These are phyloP conservation scores for Wickerhamomyces sp. DNA, from an alignment of 1,139 yeast species.

Conservation along the genomic window DNA sequence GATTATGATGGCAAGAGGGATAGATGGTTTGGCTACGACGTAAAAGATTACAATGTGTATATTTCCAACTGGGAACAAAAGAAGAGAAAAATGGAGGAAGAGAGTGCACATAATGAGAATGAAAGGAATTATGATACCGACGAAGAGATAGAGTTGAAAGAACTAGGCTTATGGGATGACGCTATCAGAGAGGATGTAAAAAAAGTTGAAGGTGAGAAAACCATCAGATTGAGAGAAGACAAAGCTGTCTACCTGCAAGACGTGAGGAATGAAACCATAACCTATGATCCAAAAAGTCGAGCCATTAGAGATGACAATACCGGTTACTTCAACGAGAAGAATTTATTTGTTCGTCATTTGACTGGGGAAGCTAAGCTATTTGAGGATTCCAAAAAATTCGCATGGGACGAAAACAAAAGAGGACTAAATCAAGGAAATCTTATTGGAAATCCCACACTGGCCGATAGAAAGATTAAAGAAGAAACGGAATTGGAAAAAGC, in stretches of 20 bases:
- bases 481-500: constrained; percentile 5
- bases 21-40: constrained; percentile 72
- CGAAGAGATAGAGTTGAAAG: constrained; percentile 37
- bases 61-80: constrained; percentile 41
- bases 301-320: constrained; percentile 40
- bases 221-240: constrained; percentile 34
- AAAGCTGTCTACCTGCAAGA: constrained; percentile 34
- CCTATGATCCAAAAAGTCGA: constrained; percentile 56
- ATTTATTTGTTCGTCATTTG: constrained; percentile 48
- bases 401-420: constrained; percentile 38
- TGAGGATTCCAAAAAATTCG: constrained; percentile 44
- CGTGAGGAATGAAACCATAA: constrained; percentile 24
- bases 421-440: constrained; percentile 18
- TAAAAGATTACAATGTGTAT: constrained; percentile 51
- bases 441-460: constrained; percentile 22
- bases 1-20: constrained; percentile 69
- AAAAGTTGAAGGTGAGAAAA: constrained; percentile 21
- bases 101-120: constrained; percentile 23
- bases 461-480: constrained; percentile 17
- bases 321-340: constrained; percentile 46
- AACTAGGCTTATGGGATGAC: constrained; percentile 36
- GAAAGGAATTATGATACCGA: constrained; percentile 23
- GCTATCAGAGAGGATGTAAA: neutral
- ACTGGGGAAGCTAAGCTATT: constrained; percentile 49
- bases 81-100: constrained; percentile 24